Evolutionary conservation across 495 filamentous ascomycete species (phyloP).

Genomic region (Thermothielavioides terrestris): DNA sequence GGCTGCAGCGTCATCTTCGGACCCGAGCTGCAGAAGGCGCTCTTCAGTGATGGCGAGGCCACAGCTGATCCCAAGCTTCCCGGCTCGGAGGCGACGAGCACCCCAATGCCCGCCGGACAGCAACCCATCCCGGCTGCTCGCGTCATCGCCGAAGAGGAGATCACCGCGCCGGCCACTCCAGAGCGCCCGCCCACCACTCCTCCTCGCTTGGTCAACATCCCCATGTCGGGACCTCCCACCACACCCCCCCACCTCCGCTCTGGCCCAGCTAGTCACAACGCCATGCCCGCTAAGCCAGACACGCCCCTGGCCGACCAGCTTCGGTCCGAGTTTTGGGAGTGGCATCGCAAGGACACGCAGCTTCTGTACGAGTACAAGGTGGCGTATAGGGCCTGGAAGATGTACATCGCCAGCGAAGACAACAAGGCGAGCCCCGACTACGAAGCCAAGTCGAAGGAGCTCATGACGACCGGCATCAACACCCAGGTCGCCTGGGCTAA

Average conservation of each 20-base stretch:
- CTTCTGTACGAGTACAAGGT: neutral
- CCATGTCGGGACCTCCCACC: neutral
- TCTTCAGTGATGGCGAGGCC: neutral
- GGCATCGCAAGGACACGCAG: neutral
- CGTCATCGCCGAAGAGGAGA: neutral
- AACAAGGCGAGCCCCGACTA: neutral
- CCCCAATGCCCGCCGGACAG: neutral
- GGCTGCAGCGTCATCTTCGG: neutral
- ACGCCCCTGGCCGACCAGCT: conserved; percentile 2
- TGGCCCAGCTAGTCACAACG: neutral
- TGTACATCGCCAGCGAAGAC: neutral
- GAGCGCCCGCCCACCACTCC: neutral
- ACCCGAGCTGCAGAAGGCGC: neutral
- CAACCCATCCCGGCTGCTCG: neutral
- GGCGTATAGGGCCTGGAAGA: neutral
- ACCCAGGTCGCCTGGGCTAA: neutral
- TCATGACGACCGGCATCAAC: neutral
- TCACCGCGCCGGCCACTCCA: neutral
- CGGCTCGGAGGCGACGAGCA: neutral
- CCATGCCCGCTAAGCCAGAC: neutral
- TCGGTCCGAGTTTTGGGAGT: neutral
- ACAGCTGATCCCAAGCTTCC: neutral
- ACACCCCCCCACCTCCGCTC: neutral
- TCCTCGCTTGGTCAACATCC: conserved; percentile 1
- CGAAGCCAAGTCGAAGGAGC: neutral